A percentile compares a stretch with the other conserved stretches of the same genome.
Evolutionary conservation across 2,329 filamentous ascomycete species (phyloP).

Genomic region (Scortechinia acanthostroma): DNA sequence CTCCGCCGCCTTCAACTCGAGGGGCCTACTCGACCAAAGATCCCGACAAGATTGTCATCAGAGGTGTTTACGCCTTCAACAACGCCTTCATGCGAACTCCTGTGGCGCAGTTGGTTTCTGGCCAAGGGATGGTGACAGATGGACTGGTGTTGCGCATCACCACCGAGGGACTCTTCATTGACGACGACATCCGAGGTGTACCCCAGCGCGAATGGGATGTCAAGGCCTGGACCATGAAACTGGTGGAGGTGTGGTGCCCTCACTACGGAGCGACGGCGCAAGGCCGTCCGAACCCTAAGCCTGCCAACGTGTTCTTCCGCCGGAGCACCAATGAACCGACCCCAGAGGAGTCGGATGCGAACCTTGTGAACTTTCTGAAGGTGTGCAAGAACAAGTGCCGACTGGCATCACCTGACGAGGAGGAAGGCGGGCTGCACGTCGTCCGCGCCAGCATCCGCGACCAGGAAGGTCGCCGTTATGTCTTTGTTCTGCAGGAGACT

Average conservation of each 20-base stretch:
- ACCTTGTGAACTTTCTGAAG: constrained; percentile 20
- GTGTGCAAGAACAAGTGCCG: constrained; percentile 28
- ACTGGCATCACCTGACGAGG: constrained; percentile 11
- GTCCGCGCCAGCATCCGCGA: constrained; percentile 50
- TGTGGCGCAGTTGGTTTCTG: constrained; percentile 79
- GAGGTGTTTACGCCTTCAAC: constrained; percentile 86
- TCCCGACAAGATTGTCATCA: constrained; percentile 92
- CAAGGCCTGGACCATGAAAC: constrained; percentile 94
- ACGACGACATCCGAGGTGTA: constrained; percentile 85
- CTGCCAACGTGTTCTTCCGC: neutral
- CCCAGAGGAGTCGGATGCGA: constrained; percentile 27
- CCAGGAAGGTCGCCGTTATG: constrained; percentile 50
- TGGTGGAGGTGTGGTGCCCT: constrained; percentile 80
- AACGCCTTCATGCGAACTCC: constrained; percentile 84
- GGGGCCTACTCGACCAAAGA: constrained; percentile 80
- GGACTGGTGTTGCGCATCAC: constrained; percentile 86
- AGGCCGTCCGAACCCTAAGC: constrained; percentile 5
- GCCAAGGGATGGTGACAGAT: constrained; percentile 79
- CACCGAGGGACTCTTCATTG: constrained; percentile 91
- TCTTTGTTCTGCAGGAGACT: constrained; percentile 48
- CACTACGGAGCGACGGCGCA: neutral
- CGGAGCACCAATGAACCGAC: constrained; percentile 15
- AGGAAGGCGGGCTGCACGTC: constrained; percentile 34
- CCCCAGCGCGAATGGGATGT: constrained; percentile 98
- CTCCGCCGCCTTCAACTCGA: constrained; percentile 70